Evolutionary conservation across 768 basidiomycete genomes (phyloP), one percentile per base, ranked within the genome.

Genomic region (Lanmaoa pseudosensibilis): DNA sequence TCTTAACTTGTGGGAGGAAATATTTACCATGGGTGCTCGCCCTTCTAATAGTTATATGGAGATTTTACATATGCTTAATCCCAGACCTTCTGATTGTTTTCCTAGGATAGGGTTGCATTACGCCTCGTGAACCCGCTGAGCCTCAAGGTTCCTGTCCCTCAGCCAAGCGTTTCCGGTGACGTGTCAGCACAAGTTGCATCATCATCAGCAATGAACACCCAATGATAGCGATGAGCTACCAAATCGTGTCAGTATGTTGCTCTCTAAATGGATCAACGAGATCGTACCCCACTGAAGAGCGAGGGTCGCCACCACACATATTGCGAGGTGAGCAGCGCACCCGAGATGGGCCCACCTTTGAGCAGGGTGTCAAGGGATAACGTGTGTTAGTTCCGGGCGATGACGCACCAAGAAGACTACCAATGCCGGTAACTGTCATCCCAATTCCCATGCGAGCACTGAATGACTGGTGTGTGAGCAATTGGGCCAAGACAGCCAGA

Each of bases 301-400:
- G 78, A 75, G 5, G 83, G 78, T 44, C 71, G 73, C 80, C 79
- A 83, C 85, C 85, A 87, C 2, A 75, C 69, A 61, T 79, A 84
- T 9, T 74, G 63, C 12, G 73, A 58, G 0, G 82, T 77, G 6
- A 87, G 76, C 19, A 86, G 65, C 0, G 80, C 80, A 1, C 85
- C 84, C n/a, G 78, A 74, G 40, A 86, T 75, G 1, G 85, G 85
- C 0, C 81, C 78, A 6, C 83, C 83, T 79, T 50, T 18, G 5
- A 27, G 2, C 5, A 8, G 2, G 38, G 8, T 3, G 19, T 46
- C 33, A 30, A 43, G 41, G 5, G 36, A 46, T 30, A 11, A 9
- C 40, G 33, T 16, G n/a, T 36, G 25, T 13, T 46, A 2, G n/a
- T 36, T 15, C 19, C 25, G 18, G 11, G 4, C 8, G 65, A 33